Base-by-base conservation (phyloP, 352 stramenopile genomes). In the Pythium rishiriense region DNA sequence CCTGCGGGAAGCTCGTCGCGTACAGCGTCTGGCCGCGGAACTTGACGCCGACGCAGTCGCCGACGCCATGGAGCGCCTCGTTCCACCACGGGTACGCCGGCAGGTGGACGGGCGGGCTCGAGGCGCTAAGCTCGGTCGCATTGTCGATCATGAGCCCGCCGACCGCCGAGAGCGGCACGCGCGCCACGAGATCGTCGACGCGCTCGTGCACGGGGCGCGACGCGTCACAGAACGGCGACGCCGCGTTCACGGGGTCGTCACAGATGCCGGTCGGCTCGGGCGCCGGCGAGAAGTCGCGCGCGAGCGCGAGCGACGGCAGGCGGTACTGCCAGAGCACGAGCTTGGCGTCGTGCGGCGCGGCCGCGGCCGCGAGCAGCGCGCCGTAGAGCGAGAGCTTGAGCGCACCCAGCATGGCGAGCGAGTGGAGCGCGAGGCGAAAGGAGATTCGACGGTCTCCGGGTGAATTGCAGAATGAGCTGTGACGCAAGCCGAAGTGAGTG, bases 1-100 rank as follows among this genome's bases (percentile, higher is more conserved):
- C 84, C 45, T 96, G 83, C 8, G 92, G 89, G 72, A 98, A 98
- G 54, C 79, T 91, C 43, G 94, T 98, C n/a, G 93, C 86, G 41
- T 79, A 74, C 22, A 66, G 72, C 31, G 83, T 86, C 10, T 76
- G 64, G 12, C 64, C 51, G 3, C 70, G 64, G 46, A 92, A 94
- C 24, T 58, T 62, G 39, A 96, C 87, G 4, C 73, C 81, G 0
- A 87, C 80, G 1, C 85, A 97, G 25, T 75, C 37, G 41, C 75
- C 90, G 33, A 97, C 76, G 22, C 91, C 93, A 49, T 97, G 93
- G 45, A 98, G 77, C 25, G 73, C 88, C 62, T 98, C 89, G 54
- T 83, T 96, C 86, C 90, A 97, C 88, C 89, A 97, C 67, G 83
- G 60, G 70, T 98, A 97, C 35, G 64, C 62, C 0, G 78, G 85